Percentiles rank a stretch among this genome's conserved stretches.
phyloP scores from a whole-genome alignment of 2,329 filamentous ascomycete species.

The Epichloe amarillans region DNA sequence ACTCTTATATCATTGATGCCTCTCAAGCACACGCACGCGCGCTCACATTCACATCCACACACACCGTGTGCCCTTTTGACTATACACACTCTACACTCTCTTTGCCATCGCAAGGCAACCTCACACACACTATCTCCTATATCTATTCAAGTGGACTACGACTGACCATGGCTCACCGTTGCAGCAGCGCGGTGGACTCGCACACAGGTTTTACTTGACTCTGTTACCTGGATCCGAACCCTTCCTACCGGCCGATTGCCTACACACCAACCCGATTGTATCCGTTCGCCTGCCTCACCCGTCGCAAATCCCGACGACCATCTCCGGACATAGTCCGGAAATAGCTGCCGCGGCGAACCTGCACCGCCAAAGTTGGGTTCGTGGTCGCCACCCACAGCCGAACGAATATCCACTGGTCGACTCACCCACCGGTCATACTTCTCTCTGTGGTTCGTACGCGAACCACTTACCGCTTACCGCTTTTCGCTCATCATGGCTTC shows the following conservation, averaged over 20 bases:
- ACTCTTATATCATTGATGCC: slow-evolving; percentile 1
- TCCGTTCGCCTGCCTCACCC: background rate
- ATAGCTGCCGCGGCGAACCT: slow-evolving; percentile 1
- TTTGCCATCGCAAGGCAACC: slow-evolving; percentile 1
- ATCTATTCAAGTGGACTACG: slow-evolving; percentile 1
- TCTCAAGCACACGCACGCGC: background rate
- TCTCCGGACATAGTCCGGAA: background rate
- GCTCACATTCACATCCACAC: background rate
- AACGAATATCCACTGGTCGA: background rate
- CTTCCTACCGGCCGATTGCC: background rate
- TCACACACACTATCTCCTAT: background rate
- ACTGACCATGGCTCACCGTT: slow-evolving; percentile 10
- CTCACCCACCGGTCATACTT: background rate
- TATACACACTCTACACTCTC: background rate
- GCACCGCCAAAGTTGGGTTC: background rate
- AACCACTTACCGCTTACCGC: background rate
- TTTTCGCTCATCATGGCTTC: slow-evolving; percentile 55
- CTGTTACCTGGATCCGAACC: background rate
- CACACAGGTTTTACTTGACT: background rate
- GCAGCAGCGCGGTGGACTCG: background rate
- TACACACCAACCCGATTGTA: background rate
- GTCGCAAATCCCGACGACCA: slow-evolving; percentile 3
- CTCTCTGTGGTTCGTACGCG: background rate
- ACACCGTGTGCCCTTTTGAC: background rate
- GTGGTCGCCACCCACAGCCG: slow-evolving; percentile 1